Evolutionary conservation across 1,139 yeast species (phyloP).

Genomic region (Zygosaccharomyces sapae): DNA sequence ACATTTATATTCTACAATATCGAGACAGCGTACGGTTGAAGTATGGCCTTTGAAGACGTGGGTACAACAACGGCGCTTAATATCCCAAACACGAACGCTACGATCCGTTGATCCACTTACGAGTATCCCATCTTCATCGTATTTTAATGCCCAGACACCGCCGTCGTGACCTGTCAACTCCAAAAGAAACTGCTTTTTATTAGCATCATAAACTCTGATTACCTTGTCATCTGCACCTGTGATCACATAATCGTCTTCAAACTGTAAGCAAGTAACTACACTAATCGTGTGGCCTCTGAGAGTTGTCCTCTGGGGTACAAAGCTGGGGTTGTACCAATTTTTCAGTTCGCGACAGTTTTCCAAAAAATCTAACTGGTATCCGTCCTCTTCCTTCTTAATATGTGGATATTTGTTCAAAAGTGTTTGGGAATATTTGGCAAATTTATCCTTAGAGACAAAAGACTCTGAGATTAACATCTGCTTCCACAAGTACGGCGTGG

Average conservation of each 20-base stretch:
- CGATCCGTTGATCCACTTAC: conserved; percentile 92
- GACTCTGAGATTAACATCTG: conserved; percentile 51
- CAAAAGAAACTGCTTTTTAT: conserved; percentile 62
- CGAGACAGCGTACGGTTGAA: conserved; percentile 87
- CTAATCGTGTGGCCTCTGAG: conserved; percentile 72
- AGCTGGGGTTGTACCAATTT: conserved; percentile 80
- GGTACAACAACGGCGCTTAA: conserved; percentile 45
- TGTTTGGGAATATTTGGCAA: conserved; percentile 20
- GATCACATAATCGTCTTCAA: conserved; percentile 84
- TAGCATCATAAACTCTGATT: conserved; percentile 76
- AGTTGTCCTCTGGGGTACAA: conserved; percentile 64
- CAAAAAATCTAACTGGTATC: conserved; percentile 36
- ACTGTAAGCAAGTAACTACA: conserved; percentile 91
- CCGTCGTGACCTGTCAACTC: conserved; percentile 89
- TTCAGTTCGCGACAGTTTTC: conserved; percentile 58
- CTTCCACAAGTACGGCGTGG: conserved; percentile 58
- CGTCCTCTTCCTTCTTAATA: conserved; percentile 24
- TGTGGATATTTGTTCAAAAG: conserved; percentile 18
- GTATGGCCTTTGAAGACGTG: conserved; percentile 89
- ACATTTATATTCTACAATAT: conserved; percentile 63
- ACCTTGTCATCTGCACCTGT: conserved; percentile 89
- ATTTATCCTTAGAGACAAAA: conserved; percentile 40
- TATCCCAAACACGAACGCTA: conserved; percentile 88
- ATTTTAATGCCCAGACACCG: conserved; percentile 97
- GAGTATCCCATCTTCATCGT: conserved; percentile 49